These are phyloP conservation scores for Lentinula novae-zelandiae DNA, from an alignment of 1,284 basidiomycete genomes.

Conservation along the genomic window DNA sequence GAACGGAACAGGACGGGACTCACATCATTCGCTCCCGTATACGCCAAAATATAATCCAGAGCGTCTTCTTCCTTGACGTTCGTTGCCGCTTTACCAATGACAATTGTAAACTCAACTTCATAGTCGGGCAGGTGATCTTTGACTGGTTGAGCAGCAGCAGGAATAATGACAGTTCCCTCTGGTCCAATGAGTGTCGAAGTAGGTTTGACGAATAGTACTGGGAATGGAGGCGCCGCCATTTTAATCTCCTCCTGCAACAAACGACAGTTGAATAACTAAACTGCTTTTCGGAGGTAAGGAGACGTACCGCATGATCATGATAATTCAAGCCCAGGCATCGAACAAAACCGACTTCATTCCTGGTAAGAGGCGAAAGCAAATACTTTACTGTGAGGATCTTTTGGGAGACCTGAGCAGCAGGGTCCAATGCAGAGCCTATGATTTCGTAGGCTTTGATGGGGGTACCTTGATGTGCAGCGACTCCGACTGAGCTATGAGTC, in stretches of 20 bases:
- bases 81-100: constrained; percentile 79
- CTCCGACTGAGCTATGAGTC: constrained; percentile 47
- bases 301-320: constrained; percentile 68
- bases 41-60: constrained; percentile 78
- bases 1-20: constrained; percentile 4
- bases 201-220: constrained; percentile 82
- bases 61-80: constrained; percentile 76
- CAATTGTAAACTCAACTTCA: constrained; percentile 84
- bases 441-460: constrained; percentile 68
- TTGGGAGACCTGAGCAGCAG: constrained; percentile 56
- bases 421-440: constrained; percentile 60
- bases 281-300: not conserved
- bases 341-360: constrained; percentile 63
- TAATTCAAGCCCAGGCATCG: constrained; percentile 83
- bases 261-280: not conserved
- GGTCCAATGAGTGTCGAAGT: constrained; percentile 70
- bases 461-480: constrained; percentile 52
- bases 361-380: constrained; percentile 67
- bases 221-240: constrained; percentile 62
- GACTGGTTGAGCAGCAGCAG: constrained; percentile 64
- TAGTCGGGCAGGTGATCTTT: constrained; percentile 79
- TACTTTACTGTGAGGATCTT: constrained; percentile 64
- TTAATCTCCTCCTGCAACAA: constrained; percentile 57
- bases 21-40: constrained; percentile 80
- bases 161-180: constrained; percentile 62